Evolutionary conservation across 805 yeast species (phyloP), one percentile per base, ranked within the genome.

Genomic region (Candida silvicultrix): DNA sequence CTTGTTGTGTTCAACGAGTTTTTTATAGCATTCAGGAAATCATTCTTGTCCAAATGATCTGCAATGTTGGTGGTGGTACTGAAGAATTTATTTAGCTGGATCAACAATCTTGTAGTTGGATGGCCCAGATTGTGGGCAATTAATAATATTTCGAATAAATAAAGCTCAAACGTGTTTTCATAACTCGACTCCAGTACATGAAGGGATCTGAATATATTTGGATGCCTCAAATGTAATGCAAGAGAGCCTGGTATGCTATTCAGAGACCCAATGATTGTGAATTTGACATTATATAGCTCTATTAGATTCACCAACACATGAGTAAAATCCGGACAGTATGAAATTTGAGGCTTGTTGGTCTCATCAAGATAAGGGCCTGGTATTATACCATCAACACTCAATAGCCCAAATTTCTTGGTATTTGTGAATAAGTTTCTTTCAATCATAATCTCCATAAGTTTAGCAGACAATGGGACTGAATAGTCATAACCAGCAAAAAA

Each of bases 171-270:
- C 58, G 60, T 42, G 73, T 42, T 61, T 49, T 40, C 50, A 41
- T 34, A 76, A 56, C 38, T 9, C 0, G 56, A 70, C 19, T 65
- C 62, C 16, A 69, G 67, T 38, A 77, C 71, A 54, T 73, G 77
- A 32, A 80, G 68, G 11, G 78, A 76, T 45, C 84, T 59, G 48
- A 73, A 70, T 28, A 80, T 77, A 53, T 78, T 77, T 1, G 85
- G 83, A 59, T 80, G 85, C 40, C 55, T 66, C 6, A 74, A 61
- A 52, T 78, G 79, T 1, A 80, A 58, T 0, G 80, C 78, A 32
- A 80, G 55, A 16, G 82, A 78, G 14, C 77, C 73, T 36, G 77
- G 67, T 2, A 77, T 53, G 54, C 76, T 80, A 49, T 74, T 74
- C 25, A 77, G 62, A 3, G 78, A 71, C 0, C 83, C 81, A 32